A percentile compares a stretch with the other conserved stretches of the same genome.
These are phyloP conservation scores for Annulohypoxylon moriforme DNA, from an alignment of 495 filamentous ascomycete genomes.

Conservation along the genomic window DNA sequence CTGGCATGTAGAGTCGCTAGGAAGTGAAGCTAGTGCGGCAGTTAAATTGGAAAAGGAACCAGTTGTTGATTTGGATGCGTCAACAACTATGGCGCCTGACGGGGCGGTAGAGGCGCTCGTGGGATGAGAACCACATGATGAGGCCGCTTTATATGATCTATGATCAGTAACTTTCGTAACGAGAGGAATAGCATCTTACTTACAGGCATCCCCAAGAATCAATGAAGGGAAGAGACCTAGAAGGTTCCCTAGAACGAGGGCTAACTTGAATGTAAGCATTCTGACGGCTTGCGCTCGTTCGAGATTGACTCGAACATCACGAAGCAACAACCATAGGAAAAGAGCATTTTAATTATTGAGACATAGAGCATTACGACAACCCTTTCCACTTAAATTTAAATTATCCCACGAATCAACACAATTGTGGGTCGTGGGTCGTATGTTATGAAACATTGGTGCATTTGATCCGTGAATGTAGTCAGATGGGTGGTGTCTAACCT, in stretches of 20 bases:
- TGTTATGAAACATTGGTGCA: neutral
- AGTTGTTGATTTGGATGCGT: neutral
- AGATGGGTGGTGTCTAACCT: slow-evolving; percentile 11
- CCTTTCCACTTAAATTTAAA: neutral
- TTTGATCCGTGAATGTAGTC: neutral
- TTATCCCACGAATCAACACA: neutral
- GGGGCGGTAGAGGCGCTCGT: neutral
- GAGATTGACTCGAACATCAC: neutral
- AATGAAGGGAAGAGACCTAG: neutral
- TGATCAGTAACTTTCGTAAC: neutral
- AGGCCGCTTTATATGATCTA: neutral
- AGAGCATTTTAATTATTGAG: neutral
- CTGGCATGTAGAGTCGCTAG: slow-evolving; percentile 5
- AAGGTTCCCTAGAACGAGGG: neutral
- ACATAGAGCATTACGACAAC: neutral
- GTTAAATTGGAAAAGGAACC: neutral
- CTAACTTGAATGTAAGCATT: neutral
- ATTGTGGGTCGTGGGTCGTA: neutral
- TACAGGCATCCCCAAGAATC: neutral
- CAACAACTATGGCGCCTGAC: neutral
- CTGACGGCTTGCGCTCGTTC: neutral
- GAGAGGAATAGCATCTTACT: neutral
- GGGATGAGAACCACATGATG: slow-evolving; percentile 5
- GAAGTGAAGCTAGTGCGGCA: slow-evolving; percentile 4
- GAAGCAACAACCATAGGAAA: neutral